Base-by-base conservation (phyloP, 2,329 filamentous ascomycete genomes). In the Ophiognomonia clavigignenti-juglandacearum region DNA sequence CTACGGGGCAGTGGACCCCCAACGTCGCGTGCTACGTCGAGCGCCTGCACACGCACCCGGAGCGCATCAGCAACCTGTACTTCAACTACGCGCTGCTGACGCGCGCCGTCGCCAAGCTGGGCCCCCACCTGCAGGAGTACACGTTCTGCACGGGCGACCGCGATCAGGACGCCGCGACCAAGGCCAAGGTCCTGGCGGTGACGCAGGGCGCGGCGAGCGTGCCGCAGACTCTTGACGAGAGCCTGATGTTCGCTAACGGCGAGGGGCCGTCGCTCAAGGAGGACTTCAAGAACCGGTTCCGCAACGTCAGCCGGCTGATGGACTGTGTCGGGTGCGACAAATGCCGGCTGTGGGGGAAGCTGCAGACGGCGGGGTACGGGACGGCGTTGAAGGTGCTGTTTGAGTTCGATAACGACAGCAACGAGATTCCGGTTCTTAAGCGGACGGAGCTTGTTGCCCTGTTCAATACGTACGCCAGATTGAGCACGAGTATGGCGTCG, bases 261-360 rank as follows among this genome's bases (percentile, higher is more conserved):
- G 81, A 85, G 62, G 81, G 81, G 2, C 78, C 86, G 3, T 88
- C 80, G 3, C 71, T 98, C 48, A 98, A 97, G 66, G 92, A 97
- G 62, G 93, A 98, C 62, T 98, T 98, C 75, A 86, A 89, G 58
- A 93, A 95, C 66, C 87, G 93, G 14, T 98, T 98, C 77, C 83
- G 93, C 62, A 98, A 98, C 63, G 88, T 98, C 52, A 95, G 88
- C 64, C 83, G 93, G 34, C 77, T 97, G 54, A 98, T 98, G 93
- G 93, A 98, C 66, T 98, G 93, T 57, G 92, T 97, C 18, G 93
- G 93, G 37, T 98, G 93, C 66, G 93, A 98, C 71, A 98, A 98
- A 71, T 98, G 93, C 69, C 83, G 93, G 8, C 82, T 98, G 3
- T 98, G 93, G 93, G 93, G 93, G 40, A 98, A 98, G 69, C 71